These are phyloP conservation scores for Pneumocystis murina DNA, from an alignment of 1,139 yeast genomes.

Conservation along the genomic window DNA sequence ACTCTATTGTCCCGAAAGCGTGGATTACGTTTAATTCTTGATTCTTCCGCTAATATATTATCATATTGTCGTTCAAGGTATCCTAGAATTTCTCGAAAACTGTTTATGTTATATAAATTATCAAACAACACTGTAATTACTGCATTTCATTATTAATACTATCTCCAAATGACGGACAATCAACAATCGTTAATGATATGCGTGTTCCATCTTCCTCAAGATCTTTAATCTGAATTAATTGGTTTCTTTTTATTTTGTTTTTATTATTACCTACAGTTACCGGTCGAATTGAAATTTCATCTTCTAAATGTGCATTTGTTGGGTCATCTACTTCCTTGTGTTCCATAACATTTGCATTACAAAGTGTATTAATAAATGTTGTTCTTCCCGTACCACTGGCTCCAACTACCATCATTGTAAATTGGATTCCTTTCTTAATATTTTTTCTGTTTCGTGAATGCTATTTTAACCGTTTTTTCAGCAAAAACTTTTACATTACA, in stretches of 20 bases:
- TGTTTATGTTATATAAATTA: conserved; percentile 2
- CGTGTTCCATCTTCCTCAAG: conserved; percentile 46
- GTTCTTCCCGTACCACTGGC: conserved; percentile 69
- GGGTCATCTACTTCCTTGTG: conserved; percentile 28
- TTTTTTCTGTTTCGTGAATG: conserved; percentile 39
- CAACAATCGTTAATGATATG: conserved; percentile 68
- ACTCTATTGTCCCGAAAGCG: conserved; percentile 59
- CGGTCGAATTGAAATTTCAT: conserved; percentile 36
- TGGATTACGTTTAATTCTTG: conserved; percentile 75
- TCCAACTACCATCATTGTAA: conserved; percentile 68
- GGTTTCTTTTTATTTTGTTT: neutral
- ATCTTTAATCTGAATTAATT: conserved; percentile 6
- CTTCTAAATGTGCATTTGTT: conserved; percentile 31
- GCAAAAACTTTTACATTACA: neutral
- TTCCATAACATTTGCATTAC: conserved; percentile 65
- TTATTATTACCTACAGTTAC: conserved; percentile 25
- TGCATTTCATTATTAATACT: conserved; percentile 51
- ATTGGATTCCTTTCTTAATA: conserved; percentile 69
- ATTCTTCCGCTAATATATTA: conserved; percentile 79
- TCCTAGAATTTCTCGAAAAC: conserved; percentile 56
- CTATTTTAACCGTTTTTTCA: neutral
- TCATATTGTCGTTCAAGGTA: conserved; percentile 84
- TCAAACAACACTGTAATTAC: conserved; percentile 5
- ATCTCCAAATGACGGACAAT: conserved; percentile 92
- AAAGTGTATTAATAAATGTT: conserved; percentile 66